These are phyloP conservation scores for Penicillium roqueforti DNA, from an alignment of 495 filamentous ascomycete genomes.

Conservation along the genomic window DNA sequence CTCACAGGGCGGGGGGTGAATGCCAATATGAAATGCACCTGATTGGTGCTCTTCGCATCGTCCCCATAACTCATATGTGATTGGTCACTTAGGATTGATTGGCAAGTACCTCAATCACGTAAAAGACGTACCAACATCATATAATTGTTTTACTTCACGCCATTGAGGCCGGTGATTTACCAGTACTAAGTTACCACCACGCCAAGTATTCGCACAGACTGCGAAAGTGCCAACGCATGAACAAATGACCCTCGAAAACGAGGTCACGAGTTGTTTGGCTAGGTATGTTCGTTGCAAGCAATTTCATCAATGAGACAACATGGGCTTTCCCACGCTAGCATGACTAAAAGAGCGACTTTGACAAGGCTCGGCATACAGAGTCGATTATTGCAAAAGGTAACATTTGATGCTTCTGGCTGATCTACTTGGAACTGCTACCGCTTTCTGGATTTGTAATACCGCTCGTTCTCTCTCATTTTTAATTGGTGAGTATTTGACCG, in stretches of 20 bases:
- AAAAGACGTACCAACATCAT: neutral
- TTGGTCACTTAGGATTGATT: neutral
- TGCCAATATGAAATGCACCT: neutral
- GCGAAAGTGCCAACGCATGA: neutral
- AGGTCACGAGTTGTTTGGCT: neutral
- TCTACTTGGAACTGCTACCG: neutral
- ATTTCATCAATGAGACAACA: neutral
- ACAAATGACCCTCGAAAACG: conserved; percentile 2
- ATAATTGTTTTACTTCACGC: neutral
- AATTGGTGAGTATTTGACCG: too few relatives aligned
- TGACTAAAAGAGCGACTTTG: neutral
- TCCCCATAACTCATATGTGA: neutral
- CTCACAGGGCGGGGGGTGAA: neutral
- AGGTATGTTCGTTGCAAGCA: conserved; percentile 1
- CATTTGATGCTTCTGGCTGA: neutral
- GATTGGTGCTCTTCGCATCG: conserved; percentile 4
- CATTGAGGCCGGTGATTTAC: neutral
- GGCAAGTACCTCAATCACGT: neutral
- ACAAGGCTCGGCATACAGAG: neutral
- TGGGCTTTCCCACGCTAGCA: neutral
- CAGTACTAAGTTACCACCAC: too few relatives aligned
- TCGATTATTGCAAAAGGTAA: neutral
- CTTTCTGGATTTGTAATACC: too few relatives aligned
- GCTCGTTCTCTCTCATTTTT: too few relatives aligned
- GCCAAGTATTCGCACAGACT: conserved; percentile 4